Evolutionary conservation across 2,329 filamentous ascomycete species (phyloP).

Genomic region (Xylariomycetidae sp.): DNA sequence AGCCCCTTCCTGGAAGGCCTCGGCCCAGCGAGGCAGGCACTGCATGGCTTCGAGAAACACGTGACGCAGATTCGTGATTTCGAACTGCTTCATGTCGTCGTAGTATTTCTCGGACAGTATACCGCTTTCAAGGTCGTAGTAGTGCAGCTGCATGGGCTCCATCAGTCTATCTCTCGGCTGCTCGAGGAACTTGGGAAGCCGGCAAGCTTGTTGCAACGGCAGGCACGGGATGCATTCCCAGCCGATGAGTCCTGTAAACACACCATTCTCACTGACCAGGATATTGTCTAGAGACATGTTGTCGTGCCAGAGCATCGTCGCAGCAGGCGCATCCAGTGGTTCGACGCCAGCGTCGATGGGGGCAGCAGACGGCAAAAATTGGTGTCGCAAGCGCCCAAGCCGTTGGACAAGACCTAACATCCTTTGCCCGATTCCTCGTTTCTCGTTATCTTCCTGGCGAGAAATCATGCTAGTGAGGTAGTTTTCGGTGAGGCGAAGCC

Average conservation of each 20-base stretch:
- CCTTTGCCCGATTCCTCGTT: slow-evolving; percentile 7
- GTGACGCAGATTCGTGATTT: slow-evolving; percentile 20
- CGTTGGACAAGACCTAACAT: slow-evolving; percentile 15
- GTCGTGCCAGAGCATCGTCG: slow-evolving; percentile 27
- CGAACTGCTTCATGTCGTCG: slow-evolving; percentile 13
- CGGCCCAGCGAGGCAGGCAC: slow-evolving; percentile 13
- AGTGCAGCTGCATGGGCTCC: slow-evolving; percentile 8
- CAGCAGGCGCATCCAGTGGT: slow-evolving; percentile 3
- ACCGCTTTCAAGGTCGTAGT: slow-evolving; percentile 1
- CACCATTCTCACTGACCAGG: slow-evolving; percentile 26
- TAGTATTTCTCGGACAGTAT: slow-evolving; percentile 11
- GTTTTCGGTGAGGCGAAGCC: slow-evolving; percentile 12
- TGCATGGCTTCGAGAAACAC: slow-evolving; percentile 21
- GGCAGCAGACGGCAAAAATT: slow-evolving; percentile 8
- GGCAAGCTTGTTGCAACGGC: slow-evolving; percentile 26
- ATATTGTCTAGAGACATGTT: slow-evolving; percentile 29
- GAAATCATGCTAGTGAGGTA: slow-evolving; percentile 14
- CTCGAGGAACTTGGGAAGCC: slow-evolving; percentile 26
- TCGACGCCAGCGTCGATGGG: neutral
- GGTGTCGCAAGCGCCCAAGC: slow-evolving; percentile 14
- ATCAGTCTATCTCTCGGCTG: slow-evolving; percentile 12
- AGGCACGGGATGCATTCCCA: slow-evolving; percentile 29
- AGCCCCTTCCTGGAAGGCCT: slow-evolving; percentile 3
- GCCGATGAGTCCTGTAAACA: slow-evolving; percentile 26
- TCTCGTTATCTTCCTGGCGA: neutral